Evolutionary conservation across 2,329 filamentous ascomycete species (phyloP).

Genomic region (Aspergillus floridensis): DNA sequence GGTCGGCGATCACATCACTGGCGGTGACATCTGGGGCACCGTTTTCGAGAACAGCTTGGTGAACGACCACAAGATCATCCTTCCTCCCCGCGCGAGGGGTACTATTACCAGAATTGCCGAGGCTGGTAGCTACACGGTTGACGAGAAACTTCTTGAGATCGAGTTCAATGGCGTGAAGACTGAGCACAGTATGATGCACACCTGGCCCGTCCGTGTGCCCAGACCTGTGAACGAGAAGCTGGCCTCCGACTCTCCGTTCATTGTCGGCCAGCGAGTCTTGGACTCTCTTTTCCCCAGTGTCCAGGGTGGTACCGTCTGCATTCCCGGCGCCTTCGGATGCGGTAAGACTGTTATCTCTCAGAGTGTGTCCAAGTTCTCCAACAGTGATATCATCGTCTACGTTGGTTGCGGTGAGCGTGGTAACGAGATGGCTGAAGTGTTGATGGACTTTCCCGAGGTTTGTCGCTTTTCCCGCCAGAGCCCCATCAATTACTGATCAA

Average conservation of each 20-base stretch:
- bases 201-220: constrained; percentile 95
- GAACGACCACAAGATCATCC: constrained; percentile 85
- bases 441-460: constrained; percentile 97
- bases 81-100: constrained; percentile 85
- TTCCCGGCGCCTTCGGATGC: constrained; percentile 96
- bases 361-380: constrained; percentile 98
- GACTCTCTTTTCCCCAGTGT: constrained; percentile 96
- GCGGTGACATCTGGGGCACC: constrained; percentile 91
- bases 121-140: constrained; percentile 91
- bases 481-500: constrained; percentile 12
- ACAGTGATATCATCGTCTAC: constrained; percentile 98
- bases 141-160: constrained; percentile 88
- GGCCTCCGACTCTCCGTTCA: constrained; percentile 82
- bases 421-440: constrained; percentile 99
- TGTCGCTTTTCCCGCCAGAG: constrained; percentile 9
- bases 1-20: constrained; percentile 94
- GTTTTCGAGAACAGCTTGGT: constrained; percentile 97
- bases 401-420: constrained; percentile 92
- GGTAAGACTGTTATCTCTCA: constrained; percentile 99
- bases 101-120: constrained; percentile 87
- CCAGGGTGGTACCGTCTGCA: constrained; percentile 95
- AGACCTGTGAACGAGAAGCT: constrained; percentile 90
- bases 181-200: constrained; percentile 97
- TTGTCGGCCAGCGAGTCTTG: constrained; percentile 94
- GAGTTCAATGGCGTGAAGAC: constrained; percentile 97